Conservation (phyloP, 177 flowering plant species). For the Telopea speciosissima region DNA sequence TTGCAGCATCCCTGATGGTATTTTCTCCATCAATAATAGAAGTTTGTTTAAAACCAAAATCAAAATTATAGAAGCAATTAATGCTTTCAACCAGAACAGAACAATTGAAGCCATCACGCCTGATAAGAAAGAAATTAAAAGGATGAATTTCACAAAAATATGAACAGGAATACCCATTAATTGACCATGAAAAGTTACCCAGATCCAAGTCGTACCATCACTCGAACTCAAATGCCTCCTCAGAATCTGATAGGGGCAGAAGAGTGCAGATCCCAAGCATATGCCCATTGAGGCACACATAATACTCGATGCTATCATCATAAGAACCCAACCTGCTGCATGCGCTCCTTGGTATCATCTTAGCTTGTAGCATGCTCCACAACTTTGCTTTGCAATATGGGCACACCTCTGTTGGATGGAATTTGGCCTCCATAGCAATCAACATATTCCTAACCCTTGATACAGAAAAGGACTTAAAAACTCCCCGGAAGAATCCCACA, state of each 20-base stretch:
- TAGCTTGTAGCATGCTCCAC: constrained; percentile 91
- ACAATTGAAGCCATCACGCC: no score
- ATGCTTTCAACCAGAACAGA: no score
- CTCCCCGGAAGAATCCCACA: constrained; percentile 84
- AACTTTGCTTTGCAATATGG: constrained; percentile 95
- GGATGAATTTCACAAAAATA: no score
- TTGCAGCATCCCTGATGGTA: no score
- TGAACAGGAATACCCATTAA: no score
- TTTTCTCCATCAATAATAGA: no score
- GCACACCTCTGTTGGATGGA: constrained; percentile 85
- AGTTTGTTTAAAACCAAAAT: no score
- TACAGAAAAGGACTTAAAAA: constrained; percentile 75
- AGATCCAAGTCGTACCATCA: constrained; percentile 19
- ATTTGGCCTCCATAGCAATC: constrained; percentile 50
- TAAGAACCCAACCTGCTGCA: constrained; percentile 84
- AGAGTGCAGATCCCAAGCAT: constrained; percentile 87
- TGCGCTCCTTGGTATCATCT: constrained; percentile 87
- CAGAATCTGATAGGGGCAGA: constrained; percentile 87
- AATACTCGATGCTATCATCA: constrained; percentile 83
- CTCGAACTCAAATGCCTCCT: constrained; percentile 72
- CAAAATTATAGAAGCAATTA: no score
- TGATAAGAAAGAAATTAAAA: no score
- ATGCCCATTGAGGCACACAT: constrained; percentile 97
- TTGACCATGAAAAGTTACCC: constrained; percentile 23
- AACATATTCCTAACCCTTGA: constrained; percentile 83